Base-by-base conservation (phyloP, 106 monocot species). In the Allium sativum region DNA sequence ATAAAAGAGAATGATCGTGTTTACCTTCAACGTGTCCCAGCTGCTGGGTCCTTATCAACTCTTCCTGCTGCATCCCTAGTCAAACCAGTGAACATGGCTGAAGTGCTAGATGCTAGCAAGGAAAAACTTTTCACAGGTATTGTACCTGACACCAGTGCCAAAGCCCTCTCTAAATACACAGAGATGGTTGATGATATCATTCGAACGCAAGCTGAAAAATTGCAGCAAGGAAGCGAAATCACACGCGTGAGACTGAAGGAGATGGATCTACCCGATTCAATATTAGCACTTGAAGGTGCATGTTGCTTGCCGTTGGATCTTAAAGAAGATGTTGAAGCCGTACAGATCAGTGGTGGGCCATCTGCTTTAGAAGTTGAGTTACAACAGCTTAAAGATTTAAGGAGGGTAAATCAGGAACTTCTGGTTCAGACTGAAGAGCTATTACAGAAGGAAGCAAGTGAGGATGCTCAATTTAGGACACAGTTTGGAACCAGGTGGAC, bases 401-500 rank as follows among this genome's bases (percentile, higher is more conserved):
- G 70, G 62, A 75, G 86, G 47, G 86, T 86, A 48, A 86, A 78
- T 65, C 78, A 82, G 76, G 86, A 86, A 55, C 61, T 86, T 42
- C 50, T 86, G 62, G 75, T 79, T 40, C 81, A 86, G 72, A 76
- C 78, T 19, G 93, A 93, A 64, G 88, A 93, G 64, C 51, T 81
- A 59, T 61, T 93, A 59, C 88, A 85, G 68, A 88, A 88, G 78
- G 93, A 93, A 78, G 88, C 81, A 55, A 82, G 53, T 48, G 93
- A 93, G 53, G 93, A 93, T 77, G 48, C 78, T 40, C 93, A 88
- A 56, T 85, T 88, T 51, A 61, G 88, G 40, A 72, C 88, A 56
- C 93, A 93, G 54, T 88, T 93, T 59, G 93, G 93, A 61, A 75
- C 75, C 48, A 66, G 77, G 46, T 88, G 84, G 88, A 79, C 79